Percentiles rank a stretch among this genome's conserved stretches.
Conservation (phyloP, 768 basidiomycete species). For the Gelatoporia subvermispora region DNA sequence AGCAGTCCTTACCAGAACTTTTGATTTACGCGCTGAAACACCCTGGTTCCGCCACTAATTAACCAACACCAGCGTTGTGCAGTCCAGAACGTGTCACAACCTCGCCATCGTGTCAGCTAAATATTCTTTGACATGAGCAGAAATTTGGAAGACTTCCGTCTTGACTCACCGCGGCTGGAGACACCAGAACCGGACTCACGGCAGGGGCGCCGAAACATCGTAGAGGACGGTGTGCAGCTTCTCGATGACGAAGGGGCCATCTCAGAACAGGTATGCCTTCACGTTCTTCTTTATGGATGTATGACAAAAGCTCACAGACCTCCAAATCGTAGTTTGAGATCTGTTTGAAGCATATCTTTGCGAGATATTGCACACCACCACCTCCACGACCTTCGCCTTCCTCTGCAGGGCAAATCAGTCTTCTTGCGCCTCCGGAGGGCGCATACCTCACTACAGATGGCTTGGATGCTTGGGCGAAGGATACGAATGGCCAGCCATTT, state of each 20-base stretch:
- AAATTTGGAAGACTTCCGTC: slow-evolving; percentile 19
- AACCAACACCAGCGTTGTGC: too few relatives aligned
- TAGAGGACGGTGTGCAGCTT: slow-evolving; percentile 44
- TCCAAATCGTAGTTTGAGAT: slow-evolving; percentile 61
- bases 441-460: slow-evolving; percentile 58
- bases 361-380: slow-evolving; percentile 64
- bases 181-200: slow-evolving; percentile 59
- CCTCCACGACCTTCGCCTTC: slow-evolving; percentile 19
- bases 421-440: slow-evolving; percentile 30
- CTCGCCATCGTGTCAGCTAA: not conserved
- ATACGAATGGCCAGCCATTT: slow-evolving; percentile 82
- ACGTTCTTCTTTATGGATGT: too few relatives aligned
- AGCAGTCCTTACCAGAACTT: not conserved
- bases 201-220: slow-evolving; percentile 52
- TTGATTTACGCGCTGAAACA: too few relatives aligned
- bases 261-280: slow-evolving; percentile 48
- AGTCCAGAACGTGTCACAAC: not conserved
- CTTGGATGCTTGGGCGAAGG: slow-evolving; percentile 70
- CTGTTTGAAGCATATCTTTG: slow-evolving; percentile 73
- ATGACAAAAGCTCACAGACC: not conserved
- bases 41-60: too few relatives aligned
- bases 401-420: slow-evolving; percentile 1
- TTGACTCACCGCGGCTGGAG: slow-evolving; percentile 47
- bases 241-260: slow-evolving; percentile 70
- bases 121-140: slow-evolving; percentile 15